These are phyloP conservation scores for Xylaria sp. DNA, from an alignment of 2,329 filamentous ascomycete species.

Conservation along the genomic window DNA sequence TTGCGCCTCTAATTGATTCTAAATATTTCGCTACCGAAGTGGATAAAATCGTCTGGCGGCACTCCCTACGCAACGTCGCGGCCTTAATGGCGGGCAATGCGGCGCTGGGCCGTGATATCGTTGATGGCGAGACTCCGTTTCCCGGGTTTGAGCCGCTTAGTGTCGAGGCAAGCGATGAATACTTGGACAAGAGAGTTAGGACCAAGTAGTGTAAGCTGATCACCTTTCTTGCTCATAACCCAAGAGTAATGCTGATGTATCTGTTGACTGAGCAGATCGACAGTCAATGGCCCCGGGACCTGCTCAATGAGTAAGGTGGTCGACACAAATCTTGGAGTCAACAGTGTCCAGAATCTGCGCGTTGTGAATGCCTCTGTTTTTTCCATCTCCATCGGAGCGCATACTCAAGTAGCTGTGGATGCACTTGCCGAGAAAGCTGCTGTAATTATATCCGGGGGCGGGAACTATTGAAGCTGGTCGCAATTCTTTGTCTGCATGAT, in stretches of 20 bases:
- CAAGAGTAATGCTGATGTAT: no score
- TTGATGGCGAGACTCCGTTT: constrained; percentile 22
- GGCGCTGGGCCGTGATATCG: constrained; percentile 25
- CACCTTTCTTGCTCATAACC: no score
- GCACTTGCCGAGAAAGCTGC: constrained; percentile 65
- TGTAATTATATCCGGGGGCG: constrained; percentile 50
- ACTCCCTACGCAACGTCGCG: constrained; percentile 22
- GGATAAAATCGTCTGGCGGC: constrained; percentile 30
- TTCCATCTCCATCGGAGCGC: constrained; percentile 50
- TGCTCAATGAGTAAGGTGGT: constrained; percentile 43
- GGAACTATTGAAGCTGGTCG: no score
- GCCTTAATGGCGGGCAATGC: constrained; percentile 30
- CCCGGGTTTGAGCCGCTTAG: constrained; percentile 21
- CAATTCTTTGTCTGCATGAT: no score
- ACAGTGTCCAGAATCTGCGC: constrained; percentile 45
- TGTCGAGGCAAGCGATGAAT: constrained; percentile 26
- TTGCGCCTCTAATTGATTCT: constrained; percentile 31
- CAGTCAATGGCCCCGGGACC: no score
- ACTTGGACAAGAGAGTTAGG: constrained; percentile 30
- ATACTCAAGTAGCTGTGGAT: constrained; percentile 56
- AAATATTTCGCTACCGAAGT: constrained; percentile 33
- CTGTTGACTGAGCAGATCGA: no score
- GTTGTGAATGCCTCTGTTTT: constrained; percentile 49
- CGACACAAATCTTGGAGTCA: constrained; percentile 45
- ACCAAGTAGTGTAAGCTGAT: no score